These are phyloP conservation scores for Trichoderma koningiopsis DNA, from an alignment of 2,329 filamentous ascomycete genomes.

Conservation along the genomic window DNA sequence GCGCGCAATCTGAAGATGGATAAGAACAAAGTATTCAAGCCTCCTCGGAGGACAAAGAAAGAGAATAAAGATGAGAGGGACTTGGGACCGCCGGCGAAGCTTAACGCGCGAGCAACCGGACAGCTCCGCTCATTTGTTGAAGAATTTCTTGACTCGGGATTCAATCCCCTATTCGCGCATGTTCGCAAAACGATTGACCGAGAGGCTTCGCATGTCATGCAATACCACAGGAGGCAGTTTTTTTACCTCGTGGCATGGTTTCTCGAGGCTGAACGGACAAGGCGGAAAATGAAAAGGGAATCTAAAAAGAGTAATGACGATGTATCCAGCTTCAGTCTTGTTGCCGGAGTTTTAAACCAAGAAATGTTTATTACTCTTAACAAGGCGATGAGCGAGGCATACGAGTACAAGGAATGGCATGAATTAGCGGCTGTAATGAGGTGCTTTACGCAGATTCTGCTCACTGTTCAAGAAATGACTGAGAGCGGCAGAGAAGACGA, in stretches of 20 bases:
- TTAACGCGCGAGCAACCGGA: slow-evolving; percentile 73
- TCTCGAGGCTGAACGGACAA: slow-evolving; percentile 76
- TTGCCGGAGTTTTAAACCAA: slow-evolving; percentile 89
- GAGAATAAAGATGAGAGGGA: slow-evolving; percentile 69
- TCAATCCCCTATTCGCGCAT: slow-evolving; percentile 87
- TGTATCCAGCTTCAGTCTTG: slow-evolving; percentile 77
- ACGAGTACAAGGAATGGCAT: slow-evolving; percentile 84
- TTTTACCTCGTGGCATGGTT: slow-evolving; percentile 96
- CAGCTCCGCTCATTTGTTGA: slow-evolving; percentile 82
- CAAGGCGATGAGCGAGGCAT: slow-evolving; percentile 74
- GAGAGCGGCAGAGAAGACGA: slow-evolving; percentile 86
- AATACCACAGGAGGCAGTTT: slow-evolving; percentile 79
- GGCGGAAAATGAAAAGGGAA: slow-evolving; percentile 63
- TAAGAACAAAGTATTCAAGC: slow-evolving; percentile 84
- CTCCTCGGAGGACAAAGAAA: slow-evolving; percentile 65
- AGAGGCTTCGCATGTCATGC: slow-evolving; percentile 78
- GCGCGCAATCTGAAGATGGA: slow-evolving; percentile 86
- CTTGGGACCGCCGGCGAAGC: slow-evolving; percentile 70
- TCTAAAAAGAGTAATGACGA: slow-evolving; percentile 51
- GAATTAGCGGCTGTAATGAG: slow-evolving; percentile 86
- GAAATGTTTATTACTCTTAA: slow-evolving; percentile 92
- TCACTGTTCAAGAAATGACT: slow-evolving; percentile 91
- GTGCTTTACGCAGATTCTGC: slow-evolving; percentile 90
- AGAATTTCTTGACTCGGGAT: slow-evolving; percentile 91
- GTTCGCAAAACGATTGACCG: slow-evolving; percentile 87